Evolutionary conservation across 2,329 filamentous ascomycete genomes (phyloP), one percentile per base, ranked within the genome.

Genomic region (Claviceps arundinis): DNA sequence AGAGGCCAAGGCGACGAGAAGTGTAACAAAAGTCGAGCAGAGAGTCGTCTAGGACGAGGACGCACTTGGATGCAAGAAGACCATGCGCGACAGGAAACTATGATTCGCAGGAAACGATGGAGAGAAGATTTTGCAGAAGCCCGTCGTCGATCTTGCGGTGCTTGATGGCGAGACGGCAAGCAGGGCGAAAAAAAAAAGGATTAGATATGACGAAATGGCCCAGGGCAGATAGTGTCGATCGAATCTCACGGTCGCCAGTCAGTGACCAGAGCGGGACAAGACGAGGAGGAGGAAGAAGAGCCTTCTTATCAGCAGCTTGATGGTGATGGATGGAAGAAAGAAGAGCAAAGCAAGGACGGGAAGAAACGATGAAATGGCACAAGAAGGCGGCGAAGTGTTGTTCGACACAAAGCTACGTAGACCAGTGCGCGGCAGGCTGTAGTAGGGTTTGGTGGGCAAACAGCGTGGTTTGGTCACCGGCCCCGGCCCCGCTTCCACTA

Each of bases 21-120:
- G 57, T 50, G 57, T 59, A 58, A 60, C 56, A 61, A 56, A 55
- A 55, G n/a, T 60, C 58, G 56, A 59, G 58, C 58, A 60, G n/a
- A 63, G 58, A 58, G 60, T 53, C 53, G 53, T 55, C 53, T 14
- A 49, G 48, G 61, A 62, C 58, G 61, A 57, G 54, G 50, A 54
- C 58, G 58, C 59, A 57, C 59, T 59, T 59, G 55, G 53, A 56
- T 46, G 48, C 59, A 56, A 52, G 56, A 55, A 52, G 56, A 55
- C 61, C 65, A 65, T 65, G 59, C 62, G 61, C 45, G 53, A 45
- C 53, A 37, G 51, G 41, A 50, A 17, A 22, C 34, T 30, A 41
- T 37, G 30, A 37, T 47, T 30, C 22, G 43, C 38, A 38, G 30
- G 24, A 34, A 37, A 41, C 26, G 30, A 59, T 54, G 55, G 55